Percentiles rank a stretch among this genome's conserved stretches.
phyloP scores from a whole-genome alignment of 1,284 basidiomycete species.

The Afroboletus lepidellus region DNA sequence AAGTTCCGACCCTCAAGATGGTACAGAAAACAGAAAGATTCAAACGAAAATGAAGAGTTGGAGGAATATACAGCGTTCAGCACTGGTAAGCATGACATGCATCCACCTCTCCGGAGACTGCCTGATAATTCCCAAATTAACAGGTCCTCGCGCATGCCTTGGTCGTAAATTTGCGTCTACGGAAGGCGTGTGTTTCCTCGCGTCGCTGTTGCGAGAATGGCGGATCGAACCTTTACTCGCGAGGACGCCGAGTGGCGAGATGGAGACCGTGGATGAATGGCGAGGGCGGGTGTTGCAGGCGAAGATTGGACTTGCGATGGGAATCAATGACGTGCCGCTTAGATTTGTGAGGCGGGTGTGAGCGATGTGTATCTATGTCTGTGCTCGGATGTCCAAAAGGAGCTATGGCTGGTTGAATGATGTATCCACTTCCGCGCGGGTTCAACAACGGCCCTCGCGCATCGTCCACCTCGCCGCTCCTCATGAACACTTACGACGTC shows the following conservation, averaged over 20 bases:
- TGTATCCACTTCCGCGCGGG: slow-evolving; percentile 1
- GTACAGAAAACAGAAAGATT: slow-evolving; percentile 29
- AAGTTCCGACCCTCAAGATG: slow-evolving; percentile 41
- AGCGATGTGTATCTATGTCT: neutral
- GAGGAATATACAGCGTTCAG: slow-evolving; percentile 40
- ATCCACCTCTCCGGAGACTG: neutral
- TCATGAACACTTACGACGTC: slow-evolving; percentile 22
- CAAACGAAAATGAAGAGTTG: neutral
- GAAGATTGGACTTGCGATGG: neutral
- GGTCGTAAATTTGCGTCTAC: slow-evolving; percentile 35
- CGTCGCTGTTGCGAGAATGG: slow-evolving; percentile 40
- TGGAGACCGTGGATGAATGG: slow-evolving; percentile 46
- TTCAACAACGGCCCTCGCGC: neutral
- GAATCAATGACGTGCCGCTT: neutral
- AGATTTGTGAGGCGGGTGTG: neutral
- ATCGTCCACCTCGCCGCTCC: slow-evolving; percentile 1
- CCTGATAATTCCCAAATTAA: neutral
- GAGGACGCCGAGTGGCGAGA: slow-evolving; percentile 3
- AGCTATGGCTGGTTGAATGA: neutral
- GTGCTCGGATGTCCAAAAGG: slow-evolving; percentile 12
- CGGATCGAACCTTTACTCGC: slow-evolving; percentile 43
- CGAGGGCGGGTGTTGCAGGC: slow-evolving; percentile 41
- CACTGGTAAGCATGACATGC: slow-evolving; percentile 35
- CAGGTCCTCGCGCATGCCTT: slow-evolving; percentile 52
- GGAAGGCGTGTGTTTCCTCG: slow-evolving; percentile 52